Conservation (phyloP, 1,284 basidiomycete genomes). For the Hortiboletus rubellus region DNA sequence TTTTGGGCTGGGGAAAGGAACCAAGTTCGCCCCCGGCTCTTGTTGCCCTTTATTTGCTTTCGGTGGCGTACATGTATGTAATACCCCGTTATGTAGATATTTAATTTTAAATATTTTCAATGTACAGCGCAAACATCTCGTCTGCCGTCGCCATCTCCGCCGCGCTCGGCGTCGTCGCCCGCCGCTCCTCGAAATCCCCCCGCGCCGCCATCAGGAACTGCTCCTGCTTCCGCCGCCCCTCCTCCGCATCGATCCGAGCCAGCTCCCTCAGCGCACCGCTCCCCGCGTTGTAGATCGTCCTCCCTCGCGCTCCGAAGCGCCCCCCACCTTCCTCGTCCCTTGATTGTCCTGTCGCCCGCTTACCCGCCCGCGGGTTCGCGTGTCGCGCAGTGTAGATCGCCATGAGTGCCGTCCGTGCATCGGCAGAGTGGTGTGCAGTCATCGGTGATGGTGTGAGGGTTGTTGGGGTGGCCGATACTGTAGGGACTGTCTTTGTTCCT, state of each 20-base stretch:
- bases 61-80: slow-evolving; percentile 24
- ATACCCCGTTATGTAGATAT: slow-evolving; percentile 5
- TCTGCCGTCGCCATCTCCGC: slow-evolving; percentile 11
- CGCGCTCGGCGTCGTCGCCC: neutral
- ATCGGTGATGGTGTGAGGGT: slow-evolving; percentile 12
- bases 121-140: slow-evolving; percentile 44
- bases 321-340: neutral
- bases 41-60: slow-evolving; percentile 34
- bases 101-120: slow-evolving; percentile 26
- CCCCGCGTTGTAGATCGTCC: slow-evolving; percentile 32
- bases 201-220: slow-evolving; percentile 11
- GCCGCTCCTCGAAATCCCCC: neutral
- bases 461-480: slow-evolving; percentile 7
- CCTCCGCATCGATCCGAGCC: slow-evolving; percentile 26
- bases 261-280: slow-evolving; percentile 10
- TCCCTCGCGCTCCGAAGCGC: slow-evolving; percentile 21
- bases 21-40: slow-evolving; percentile 28
- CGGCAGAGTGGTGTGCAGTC: slow-evolving; percentile 27
- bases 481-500: neutral
- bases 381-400: slow-evolving; percentile 20
- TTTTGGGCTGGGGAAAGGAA: slow-evolving; percentile 51
- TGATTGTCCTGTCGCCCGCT: neutral
- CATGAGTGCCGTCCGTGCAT: slow-evolving; percentile 31
- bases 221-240: slow-evolving; percentile 5
- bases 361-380: slow-evolving; percentile 13